Conservation (phyloP, 805 yeast species). For the Spathaspora passalidarum region DNA sequence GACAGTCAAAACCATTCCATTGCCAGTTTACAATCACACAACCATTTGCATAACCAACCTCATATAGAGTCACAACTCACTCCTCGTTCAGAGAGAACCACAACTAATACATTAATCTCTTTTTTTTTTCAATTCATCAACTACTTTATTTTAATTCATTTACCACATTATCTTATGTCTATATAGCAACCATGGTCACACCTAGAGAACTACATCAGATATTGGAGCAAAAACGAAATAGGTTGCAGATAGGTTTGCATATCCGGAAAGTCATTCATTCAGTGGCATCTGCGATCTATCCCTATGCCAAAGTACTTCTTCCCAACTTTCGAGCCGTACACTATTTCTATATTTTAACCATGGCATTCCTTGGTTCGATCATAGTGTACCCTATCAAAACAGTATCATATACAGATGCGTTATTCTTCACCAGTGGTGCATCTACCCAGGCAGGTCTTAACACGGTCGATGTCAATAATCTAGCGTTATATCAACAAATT, state of each 20-base stretch:
- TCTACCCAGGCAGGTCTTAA: constrained; percentile 91
- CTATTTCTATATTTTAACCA: constrained; percentile 62
- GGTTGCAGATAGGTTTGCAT: constrained; percentile 14
- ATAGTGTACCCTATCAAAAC: constrained; percentile 74
- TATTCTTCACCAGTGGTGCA: constrained; percentile 74
- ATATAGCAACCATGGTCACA: background rate
- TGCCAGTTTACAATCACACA: too few relatives aligned
- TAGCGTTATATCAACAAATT: constrained; percentile 78
- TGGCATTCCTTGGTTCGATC: constrained; percentile 67
- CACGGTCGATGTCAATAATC: constrained; percentile 63
- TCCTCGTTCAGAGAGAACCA: too few relatives aligned
- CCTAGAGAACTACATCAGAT: background rate
- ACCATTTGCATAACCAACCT: too few relatives aligned
- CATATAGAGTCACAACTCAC: too few relatives aligned
- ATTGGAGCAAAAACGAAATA: constrained; percentile 6
- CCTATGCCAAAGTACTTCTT: constrained; percentile 37
- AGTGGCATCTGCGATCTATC: constrained; percentile 36
- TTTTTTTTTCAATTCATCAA: too few relatives aligned
- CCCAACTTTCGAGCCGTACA: constrained; percentile 65
- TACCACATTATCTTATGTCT: too few relatives aligned
- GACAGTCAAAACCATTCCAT: too few relatives aligned
- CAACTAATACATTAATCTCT: too few relatives aligned
- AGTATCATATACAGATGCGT: constrained; percentile 67
- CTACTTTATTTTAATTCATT: too few relatives aligned
- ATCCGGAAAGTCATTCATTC: constrained; percentile 32